Base-by-base conservation (phyloP, 2,329 filamentous ascomycete species). In the Trichoderma breve region DNA sequence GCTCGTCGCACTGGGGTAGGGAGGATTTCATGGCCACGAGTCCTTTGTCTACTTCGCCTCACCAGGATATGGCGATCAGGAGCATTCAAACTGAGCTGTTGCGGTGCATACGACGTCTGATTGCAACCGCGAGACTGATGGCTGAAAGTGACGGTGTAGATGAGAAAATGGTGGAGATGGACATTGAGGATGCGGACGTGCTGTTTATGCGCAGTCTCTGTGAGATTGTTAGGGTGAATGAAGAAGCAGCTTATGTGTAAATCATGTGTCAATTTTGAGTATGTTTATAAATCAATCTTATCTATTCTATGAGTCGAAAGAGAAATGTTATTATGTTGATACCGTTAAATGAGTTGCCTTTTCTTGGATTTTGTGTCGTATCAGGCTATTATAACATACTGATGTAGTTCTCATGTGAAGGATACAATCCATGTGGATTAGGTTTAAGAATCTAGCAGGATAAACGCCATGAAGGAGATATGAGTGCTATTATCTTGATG, bases 81-180 rank as follows among this genome's bases (percentile, higher is more conserved):
- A 83, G 84, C 28, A 80, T 90, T 1, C 86, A 86, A 36, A 78
- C 81, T 1, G 87, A 86, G 0, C 79, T 90, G 21, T 80, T 84
- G 57, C 81, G 80, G 57, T 89, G 87, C 76, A 85, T 89, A 71
- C 81, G 81, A 2, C 79, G 85, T 18, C 79, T 90, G 3, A 83
- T 89, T 0, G 80, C 83, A 3, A 88, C 87, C 5, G 82, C 88
- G 14, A 80, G 76, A 72, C 76, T 82, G 68, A 80, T 81, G 76
- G 75, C 80, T 1, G 79, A 80, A 39, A 77, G 76, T 12, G 79
- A 76, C 3, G 64, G 72, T 6, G 74, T 70, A 0, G 79, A 81
- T 32, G 80, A 82, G 21, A 74, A 75, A 21, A 71, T 79, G 61
- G 71, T 80, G 55, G 78, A 81, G 15, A 71, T 75, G 64, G 80